Percentiles rank a stretch among this genome's conserved stretches.
These are phyloP conservation scores for Hydrangea macrophylla DNA, from an alignment of 148 eudicot genomes.

Conservation along the genomic window DNA sequence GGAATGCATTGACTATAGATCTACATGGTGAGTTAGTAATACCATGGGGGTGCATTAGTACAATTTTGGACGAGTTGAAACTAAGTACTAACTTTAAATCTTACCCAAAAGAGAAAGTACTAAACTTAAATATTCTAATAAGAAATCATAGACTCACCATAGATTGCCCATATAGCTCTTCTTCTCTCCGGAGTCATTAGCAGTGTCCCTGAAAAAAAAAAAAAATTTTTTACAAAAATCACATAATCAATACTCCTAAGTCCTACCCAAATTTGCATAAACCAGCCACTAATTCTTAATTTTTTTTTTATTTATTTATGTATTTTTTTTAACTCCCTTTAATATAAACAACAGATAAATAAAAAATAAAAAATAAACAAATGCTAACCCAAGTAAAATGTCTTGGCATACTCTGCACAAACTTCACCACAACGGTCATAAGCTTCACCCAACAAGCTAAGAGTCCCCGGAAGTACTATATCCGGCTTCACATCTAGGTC, in stretches of 20 bases:
- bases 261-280: neutral
- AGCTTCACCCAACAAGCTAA: conserved; percentile 66
- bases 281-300: too few relatives aligned
- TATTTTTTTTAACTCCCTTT: neutral
- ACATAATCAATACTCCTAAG: conserved; percentile 5
- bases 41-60: too few relatives aligned
- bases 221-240: neutral
- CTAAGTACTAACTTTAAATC: neutral
- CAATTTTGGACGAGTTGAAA: too few relatives aligned
- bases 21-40: too few relatives aligned
- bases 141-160: conserved; percentile 44
- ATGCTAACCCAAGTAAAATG: conserved; percentile 78
- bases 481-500: conserved; percentile 79
- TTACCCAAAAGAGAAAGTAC: neutral
- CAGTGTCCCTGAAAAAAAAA: conserved; percentile 58
- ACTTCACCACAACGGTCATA: conserved; percentile 83
- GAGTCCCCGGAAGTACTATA: conserved; percentile 65
- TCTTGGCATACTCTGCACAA: conserved; percentile 86
- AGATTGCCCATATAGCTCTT: conserved; percentile 97
- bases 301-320: too few relatives aligned
- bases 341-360: neutral
- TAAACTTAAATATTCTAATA: too few relatives aligned
- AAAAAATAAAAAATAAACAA: too few relatives aligned
- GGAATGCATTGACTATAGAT: too few relatives aligned
- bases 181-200: conserved; percentile 93